phyloP scores from a whole-genome alignment of 441 rosid genomes.

The Erysimum pusillum region DNA sequence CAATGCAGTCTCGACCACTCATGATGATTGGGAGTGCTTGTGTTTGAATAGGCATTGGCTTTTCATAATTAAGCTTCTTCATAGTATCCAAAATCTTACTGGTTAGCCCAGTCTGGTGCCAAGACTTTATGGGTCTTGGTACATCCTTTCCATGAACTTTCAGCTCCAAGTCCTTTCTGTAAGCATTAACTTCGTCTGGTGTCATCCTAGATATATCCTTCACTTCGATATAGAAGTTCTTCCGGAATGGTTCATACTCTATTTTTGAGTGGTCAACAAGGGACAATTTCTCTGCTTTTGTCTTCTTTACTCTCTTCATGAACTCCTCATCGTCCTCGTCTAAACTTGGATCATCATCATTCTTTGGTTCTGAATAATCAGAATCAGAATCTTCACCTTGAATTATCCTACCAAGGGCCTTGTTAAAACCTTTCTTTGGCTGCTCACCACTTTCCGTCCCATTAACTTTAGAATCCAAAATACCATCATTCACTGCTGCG shows the following conservation, averaged over 20 bases:
- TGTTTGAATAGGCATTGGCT: constrained; percentile 96
- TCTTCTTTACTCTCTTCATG: constrained; percentile 98
- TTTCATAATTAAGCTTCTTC: constrained; percentile 86
- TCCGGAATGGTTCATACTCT: constrained; percentile 63
- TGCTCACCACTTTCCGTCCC: constrained; percentile 46
- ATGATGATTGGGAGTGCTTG: constrained; percentile 94
- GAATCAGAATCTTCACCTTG: constrained; percentile 93
- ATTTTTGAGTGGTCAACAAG: constrained; percentile 90
- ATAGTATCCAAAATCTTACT: constrained; percentile 84
- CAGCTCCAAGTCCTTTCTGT: constrained; percentile 52
- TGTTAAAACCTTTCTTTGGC: constrained; percentile 47
- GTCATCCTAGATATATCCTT: constrained; percentile 85
- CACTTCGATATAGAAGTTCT: constrained; percentile 82
- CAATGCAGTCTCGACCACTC: constrained; percentile 98
- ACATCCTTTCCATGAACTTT: constrained; percentile 79
- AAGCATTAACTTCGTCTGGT: constrained; percentile 70
- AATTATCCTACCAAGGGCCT: constrained; percentile 83
- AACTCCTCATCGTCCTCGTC: constrained; percentile 93
- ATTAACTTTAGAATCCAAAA: constrained; percentile 50
- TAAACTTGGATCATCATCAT: constrained; percentile 66
- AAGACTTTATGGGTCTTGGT: constrained; percentile 86
- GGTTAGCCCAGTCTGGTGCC: constrained; percentile 94
- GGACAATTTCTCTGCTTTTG: constrained; percentile 88
- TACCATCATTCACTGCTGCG: constrained; percentile 42
- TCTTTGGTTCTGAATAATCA: constrained; percentile 71